Evolutionary conservation across 805 yeast species (phyloP).

Genomic region (Saccharomycopsis amapae): DNA sequence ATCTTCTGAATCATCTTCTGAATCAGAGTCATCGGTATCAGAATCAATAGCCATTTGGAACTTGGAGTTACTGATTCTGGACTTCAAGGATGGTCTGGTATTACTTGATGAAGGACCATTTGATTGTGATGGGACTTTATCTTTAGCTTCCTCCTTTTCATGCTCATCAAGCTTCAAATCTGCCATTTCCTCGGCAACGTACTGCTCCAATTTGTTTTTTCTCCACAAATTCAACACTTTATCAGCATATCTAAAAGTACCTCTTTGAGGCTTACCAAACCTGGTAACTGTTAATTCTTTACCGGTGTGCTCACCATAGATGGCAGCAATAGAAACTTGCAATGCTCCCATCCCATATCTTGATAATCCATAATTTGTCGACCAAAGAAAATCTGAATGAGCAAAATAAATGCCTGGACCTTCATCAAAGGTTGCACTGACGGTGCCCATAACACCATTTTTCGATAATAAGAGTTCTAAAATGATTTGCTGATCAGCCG

Average conservation of each 20-base stretch:
- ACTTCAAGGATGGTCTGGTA: conserved; percentile 14
- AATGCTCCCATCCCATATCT: conserved; percentile 95
- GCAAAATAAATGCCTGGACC: conserved; percentile 84
- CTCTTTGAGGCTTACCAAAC: conserved; percentile 86
- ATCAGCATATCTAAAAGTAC: conserved; percentile 78
- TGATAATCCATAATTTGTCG: conserved; percentile 73
- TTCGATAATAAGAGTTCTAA: conserved; percentile 71
- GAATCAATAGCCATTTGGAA: conserved; percentile 24
- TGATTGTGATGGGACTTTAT: not conserved
- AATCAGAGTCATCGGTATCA: conserved; percentile 27
- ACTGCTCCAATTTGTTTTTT: conserved; percentile 66
- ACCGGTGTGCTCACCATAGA: conserved; percentile 81
- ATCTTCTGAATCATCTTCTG: conserved; percentile 26
- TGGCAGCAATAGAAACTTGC: conserved; percentile 80
- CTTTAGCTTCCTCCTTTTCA: conserved; percentile 26
- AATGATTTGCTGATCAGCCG: conserved; percentile 86
- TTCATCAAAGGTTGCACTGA: conserved; percentile 59
- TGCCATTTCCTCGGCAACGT: conserved; percentile 45
- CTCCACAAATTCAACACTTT: conserved; percentile 74
- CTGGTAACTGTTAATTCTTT: conserved; percentile 70
- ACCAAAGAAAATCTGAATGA: conserved; percentile 91
- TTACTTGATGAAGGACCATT: conserved; percentile 6
- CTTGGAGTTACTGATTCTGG: conserved; percentile 20
- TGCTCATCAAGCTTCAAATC: conserved; percentile 35
- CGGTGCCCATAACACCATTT: conserved; percentile 80